Conservation (phyloP, 2,329 filamentous ascomycete species). For the Colletotrichum eremochloae region DNA sequence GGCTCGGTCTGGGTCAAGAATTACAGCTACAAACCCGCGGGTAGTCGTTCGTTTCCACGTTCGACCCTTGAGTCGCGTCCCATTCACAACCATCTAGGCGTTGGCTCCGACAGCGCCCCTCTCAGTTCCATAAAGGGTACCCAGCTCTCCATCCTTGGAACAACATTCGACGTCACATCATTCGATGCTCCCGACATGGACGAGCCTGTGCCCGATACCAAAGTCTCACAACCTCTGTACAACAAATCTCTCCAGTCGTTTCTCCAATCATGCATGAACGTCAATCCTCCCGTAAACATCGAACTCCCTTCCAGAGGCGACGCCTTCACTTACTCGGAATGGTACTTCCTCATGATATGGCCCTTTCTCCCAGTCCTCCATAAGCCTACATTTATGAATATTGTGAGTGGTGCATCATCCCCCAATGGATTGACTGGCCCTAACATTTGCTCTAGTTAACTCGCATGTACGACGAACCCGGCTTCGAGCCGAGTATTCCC, state of each 20-base stretch:
- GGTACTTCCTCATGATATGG: slow-evolving; percentile 81
- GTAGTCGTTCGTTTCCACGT: slow-evolving; percentile 49
- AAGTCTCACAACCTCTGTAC: slow-evolving; percentile 63
- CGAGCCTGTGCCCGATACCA: slow-evolving; percentile 64
- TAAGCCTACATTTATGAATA: slow-evolving; percentile 76
- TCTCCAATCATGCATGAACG: slow-evolving; percentile 73
- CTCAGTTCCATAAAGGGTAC: slow-evolving; percentile 83
- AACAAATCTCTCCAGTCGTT: slow-evolving; percentile 82
- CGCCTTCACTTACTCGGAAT: slow-evolving; percentile 77
- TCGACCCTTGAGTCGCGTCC: slow-evolving; percentile 56
- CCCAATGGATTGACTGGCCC: background rate
- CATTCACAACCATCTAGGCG: slow-evolving; percentile 76
- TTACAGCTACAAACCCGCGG: slow-evolving; percentile 43
- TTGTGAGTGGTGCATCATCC: slow-evolving; percentile 65
- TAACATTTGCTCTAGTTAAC: slow-evolving; percentile 59
- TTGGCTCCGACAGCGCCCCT: slow-evolving; percentile 72
- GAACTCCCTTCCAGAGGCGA: slow-evolving; percentile 74
- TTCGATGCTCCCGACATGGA: slow-evolving; percentile 77
- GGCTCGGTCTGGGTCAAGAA: slow-evolving; percentile 54
- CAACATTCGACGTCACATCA: slow-evolving; percentile 82
- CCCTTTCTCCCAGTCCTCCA: slow-evolving; percentile 83
- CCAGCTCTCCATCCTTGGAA: slow-evolving; percentile 81
- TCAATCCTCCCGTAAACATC: slow-evolving; percentile 68
- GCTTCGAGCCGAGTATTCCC: slow-evolving; percentile 71
- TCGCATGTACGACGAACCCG: slow-evolving; percentile 77